These are phyloP conservation scores for Kodamaea ohmeri DNA, from an alignment of 1,139 yeast genomes.

Conservation along the genomic window DNA sequence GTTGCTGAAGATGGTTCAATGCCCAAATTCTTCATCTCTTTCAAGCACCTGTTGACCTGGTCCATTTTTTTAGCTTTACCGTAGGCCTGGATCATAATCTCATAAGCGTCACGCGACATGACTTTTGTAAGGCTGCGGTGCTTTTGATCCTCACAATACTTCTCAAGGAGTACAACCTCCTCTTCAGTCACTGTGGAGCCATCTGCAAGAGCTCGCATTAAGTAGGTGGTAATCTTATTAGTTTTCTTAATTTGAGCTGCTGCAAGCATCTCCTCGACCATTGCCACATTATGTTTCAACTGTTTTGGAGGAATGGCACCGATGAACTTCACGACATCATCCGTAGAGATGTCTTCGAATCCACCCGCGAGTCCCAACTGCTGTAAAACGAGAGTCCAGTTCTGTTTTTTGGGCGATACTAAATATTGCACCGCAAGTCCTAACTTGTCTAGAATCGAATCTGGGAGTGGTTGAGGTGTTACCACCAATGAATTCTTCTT, in stretches of 20 bases:
- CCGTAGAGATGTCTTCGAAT: conserved; percentile 32
- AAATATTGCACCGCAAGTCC: conserved; percentile 49
- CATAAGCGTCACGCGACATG: conserved; percentile 23
- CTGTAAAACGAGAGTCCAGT: conserved; percentile 56
- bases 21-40: conserved; percentile 48
- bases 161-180: conserved; percentile 25
- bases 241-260: conserved; percentile 35
- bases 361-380: conserved; percentile 44
- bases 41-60: conserved; percentile 36
- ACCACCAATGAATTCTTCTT: conserved; percentile 14
- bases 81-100: conserved; percentile 39
- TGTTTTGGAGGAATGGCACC: conserved; percentile 42
- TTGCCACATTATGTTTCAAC: conserved; percentile 34
- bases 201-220: conserved; percentile 42
- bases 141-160: conserved; percentile 17
- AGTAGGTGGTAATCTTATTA: conserved; percentile 37
- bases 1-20: conserved; percentile 56
- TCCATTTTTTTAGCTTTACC: conserved; percentile 34
- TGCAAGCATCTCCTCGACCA: conserved; percentile 29
- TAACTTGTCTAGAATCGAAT: conserved; percentile 38
- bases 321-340: conserved; percentile 43
- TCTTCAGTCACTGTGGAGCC: conserved; percentile 24
- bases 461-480: conserved; percentile 37
- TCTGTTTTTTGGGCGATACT: conserved; percentile 42
- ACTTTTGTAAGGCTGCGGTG: not conserved